Base-by-base conservation (phyloP, 2,329 filamentous ascomycete genomes). In the Aspergillus sp. region DNA sequence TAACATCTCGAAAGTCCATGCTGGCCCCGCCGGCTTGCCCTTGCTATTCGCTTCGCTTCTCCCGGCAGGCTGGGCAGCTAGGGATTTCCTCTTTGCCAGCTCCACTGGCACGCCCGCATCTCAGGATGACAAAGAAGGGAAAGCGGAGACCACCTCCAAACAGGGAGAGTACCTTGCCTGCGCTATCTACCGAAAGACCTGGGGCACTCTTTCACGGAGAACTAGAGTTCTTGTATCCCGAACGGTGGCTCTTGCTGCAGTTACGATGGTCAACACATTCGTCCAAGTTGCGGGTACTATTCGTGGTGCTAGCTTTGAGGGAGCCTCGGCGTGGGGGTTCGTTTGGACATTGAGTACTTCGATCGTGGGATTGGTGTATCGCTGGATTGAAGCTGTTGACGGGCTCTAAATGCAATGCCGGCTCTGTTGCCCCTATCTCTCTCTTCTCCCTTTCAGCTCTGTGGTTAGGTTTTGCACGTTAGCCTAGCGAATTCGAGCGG, bases 81-180 rank as follows among this genome's bases (percentile, higher is more conserved):
- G 86, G 60, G 83, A 84, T 46, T 93, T 96, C 71, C 85, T 97
- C 64, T 96, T 96, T 60, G 73, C 74, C 9, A 80, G 80, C 50
- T 79, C 80, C 5, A 80, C 83, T 0, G 82, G 80, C 24, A 62
- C 67, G 55, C 77, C 4, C 64, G 70, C 11, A 61, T 66, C 7
- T 65, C 86, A 60, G 44, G 37, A 37, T 80, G 80, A 53, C 75
- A 80, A 63, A 73, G 78, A 20, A 71, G 73, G 33, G 71, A 78
- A 24, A 47, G 44, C 24, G 77, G 22, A 56, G 46, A 15, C 60
- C 68, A 80, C 91, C 64, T 84, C 89, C 1, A 85, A 82, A 1
- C 79, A 96, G 17, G 75, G 79, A 24, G 84, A 95, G 73, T 93
- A 90, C 2, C 69, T 96, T 33, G 78, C 81, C 67, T 87, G 85